Evolutionary conservation across 1,284 basidiomycete species (phyloP).

Genomic region (Rhodotorula mucilaginosa): DNA sequence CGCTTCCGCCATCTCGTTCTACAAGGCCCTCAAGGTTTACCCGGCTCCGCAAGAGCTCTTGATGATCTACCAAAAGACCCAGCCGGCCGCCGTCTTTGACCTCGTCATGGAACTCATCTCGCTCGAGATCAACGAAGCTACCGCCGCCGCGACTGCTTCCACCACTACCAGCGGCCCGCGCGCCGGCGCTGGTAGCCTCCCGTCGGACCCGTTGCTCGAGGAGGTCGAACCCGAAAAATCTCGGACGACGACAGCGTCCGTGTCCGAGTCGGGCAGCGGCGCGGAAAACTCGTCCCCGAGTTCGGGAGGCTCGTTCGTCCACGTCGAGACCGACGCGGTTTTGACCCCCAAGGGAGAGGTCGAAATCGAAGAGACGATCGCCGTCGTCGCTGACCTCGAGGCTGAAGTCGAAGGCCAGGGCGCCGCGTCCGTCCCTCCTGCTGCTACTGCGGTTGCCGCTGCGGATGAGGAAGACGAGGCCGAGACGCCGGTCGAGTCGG

Average conservation of each 20-base stretch:
- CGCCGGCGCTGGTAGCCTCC: not conserved
- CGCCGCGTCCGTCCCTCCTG: not conserved
- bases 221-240: constrained; percentile 17
- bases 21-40: constrained; percentile 89
- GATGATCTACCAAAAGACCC: constrained; percentile 81
- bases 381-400: constrained; percentile 9
- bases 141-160: constrained; percentile 4
- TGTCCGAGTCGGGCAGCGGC: constrained; percentile 7
- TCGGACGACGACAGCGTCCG: constrained; percentile 1
- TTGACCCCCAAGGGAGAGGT: constrained; percentile 11
- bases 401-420: constrained; percentile 1
- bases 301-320: constrained; percentile 27
- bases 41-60: constrained; percentile 53
- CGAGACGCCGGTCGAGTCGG: not conserved
- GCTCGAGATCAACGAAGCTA: constrained; percentile 68
- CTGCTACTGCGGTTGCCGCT: too few relatives aligned
- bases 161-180: constrained; percentile 4
- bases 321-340: constrained; percentile 27
- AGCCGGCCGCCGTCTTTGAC: constrained; percentile 82
- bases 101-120: constrained; percentile 84
- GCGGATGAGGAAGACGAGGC: not conserved
- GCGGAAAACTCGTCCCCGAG: constrained; percentile 3
- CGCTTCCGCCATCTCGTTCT: constrained; percentile 84
- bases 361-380: constrained; percentile 8
- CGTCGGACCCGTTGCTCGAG: constrained; percentile 21